Evolutionary conservation across 352 stramenopile species (phyloP).

Genomic region (Phytophthora tentaculata): DNA sequence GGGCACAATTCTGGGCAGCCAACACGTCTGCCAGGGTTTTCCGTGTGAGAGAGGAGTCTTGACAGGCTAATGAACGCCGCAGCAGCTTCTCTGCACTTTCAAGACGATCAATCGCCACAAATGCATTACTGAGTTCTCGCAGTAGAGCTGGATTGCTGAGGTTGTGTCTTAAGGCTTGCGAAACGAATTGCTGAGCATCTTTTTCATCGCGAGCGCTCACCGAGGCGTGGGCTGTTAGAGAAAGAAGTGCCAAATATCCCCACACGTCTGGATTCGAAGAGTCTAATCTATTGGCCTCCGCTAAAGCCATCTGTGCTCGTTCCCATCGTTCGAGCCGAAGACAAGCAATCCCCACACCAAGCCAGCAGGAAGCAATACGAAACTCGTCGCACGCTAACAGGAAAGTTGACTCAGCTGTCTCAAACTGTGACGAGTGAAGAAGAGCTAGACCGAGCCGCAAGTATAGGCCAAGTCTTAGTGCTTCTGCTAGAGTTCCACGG

Average conservation of each 20-base stretch:
- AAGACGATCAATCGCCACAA: conserved; percentile 78
- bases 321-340: conserved; percentile 73
- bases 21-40: conserved; percentile 84
- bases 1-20: conserved; percentile 78
- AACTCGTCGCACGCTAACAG: conserved; percentile 66
- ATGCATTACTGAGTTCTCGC: conserved; percentile 82
- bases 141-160: conserved; percentile 69
- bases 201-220: conserved; percentile 47
- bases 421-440: conserved; percentile 73
- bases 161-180: conserved; percentile 68
- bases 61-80: conserved; percentile 62
- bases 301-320: conserved; percentile 61
- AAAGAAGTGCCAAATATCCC: conserved; percentile 74
- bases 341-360: conserved; percentile 75
- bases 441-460: conserved; percentile 67
- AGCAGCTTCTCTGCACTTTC: conserved; percentile 77
- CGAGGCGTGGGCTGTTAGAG: conserved; percentile 39
- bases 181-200: conserved; percentile 53
- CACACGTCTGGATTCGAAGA: conserved; percentile 71
- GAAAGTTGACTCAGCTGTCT: conserved; percentile 58
- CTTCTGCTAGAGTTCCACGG: conserved; percentile 37
- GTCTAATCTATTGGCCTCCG: conserved; percentile 80
- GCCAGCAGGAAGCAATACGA: conserved; percentile 72
- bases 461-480: conserved; percentile 51
- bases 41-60: conserved; percentile 78